Conservation (phyloP, 768 basidiomycete genomes). For the Hydnomerulius pinastri region DNA sequence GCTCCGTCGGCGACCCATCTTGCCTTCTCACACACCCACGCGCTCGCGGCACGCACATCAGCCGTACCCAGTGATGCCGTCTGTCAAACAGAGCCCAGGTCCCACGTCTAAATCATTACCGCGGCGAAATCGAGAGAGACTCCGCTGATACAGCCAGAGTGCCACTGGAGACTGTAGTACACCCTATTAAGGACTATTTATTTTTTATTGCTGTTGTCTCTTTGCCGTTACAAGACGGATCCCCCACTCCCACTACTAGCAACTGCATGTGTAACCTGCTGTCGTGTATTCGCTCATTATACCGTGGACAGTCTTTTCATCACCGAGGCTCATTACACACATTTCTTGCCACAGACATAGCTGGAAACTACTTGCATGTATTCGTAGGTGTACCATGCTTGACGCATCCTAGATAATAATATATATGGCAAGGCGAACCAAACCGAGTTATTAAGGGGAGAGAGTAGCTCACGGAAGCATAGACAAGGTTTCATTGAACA, state of each 20-base stretch:
- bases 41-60: conserved; percentile 22
- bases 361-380: background rate
- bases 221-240: conserved; percentile 9
- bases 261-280: conserved; percentile 3
- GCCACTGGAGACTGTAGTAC: background rate
- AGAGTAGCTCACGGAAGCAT: background rate
- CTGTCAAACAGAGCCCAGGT: conserved; percentile 11
- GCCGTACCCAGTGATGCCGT: conserved; percentile 4
- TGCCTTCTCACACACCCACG: conserved; percentile 13
- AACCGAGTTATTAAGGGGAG: background rate
- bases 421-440: background rate
- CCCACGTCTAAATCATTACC: conserved; percentile 15
- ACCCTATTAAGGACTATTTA: conserved; percentile 26
- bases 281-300: background rate
- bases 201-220: conserved; percentile 39
- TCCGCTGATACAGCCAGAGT: background rate
- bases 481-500: background rate
- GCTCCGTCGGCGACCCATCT: conserved; percentile 29
- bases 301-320: background rate
- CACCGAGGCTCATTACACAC: background rate
- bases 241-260: conserved; percentile 4
- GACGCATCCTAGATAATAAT: background rate
- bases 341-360: background rate
- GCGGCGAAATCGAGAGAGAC: conserved; percentile 6
- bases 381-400: conserved; percentile 8